Percentiles rank a stretch among this genome's conserved stretches.
phyloP scores from a whole-genome alignment of 2,329 filamentous ascomycete species.

The Clarireedia monteithiana region DNA sequence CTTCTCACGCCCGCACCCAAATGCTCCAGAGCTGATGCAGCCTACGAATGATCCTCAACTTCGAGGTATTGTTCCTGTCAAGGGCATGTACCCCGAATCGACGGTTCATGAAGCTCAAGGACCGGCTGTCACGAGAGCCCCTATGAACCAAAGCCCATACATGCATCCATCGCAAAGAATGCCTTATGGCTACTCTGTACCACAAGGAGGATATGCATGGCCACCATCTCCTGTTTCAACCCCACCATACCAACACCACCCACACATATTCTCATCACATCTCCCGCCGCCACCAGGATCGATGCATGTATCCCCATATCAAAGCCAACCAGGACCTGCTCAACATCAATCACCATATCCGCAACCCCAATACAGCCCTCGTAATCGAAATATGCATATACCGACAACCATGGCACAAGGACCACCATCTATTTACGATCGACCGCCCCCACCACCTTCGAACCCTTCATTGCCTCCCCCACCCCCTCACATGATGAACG shows the following conservation, averaged over 20 bases:
- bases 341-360: constrained; percentile 27
- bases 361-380: constrained; percentile 22
- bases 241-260: constrained; percentile 40
- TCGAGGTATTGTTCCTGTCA: constrained; percentile 75
- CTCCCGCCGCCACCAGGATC: constrained; percentile 32
- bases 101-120: constrained; percentile 81
- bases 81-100: constrained; percentile 96
- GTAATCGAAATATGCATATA: constrained; percentile 16
- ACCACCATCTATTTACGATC: constrained; percentile 26
- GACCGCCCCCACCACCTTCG: constrained; percentile 29
- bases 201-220: constrained; percentile 41
- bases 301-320: constrained; percentile 25
- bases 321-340: constrained; percentile 24
- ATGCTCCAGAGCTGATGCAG: constrained; percentile 65
- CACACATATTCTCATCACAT: constrained; percentile 29
- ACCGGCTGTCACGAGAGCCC: constrained; percentile 72
- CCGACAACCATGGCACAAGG: constrained; percentile 13
- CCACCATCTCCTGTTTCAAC: constrained; percentile 49
- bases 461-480: constrained; percentile 29
- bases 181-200: constrained; percentile 31
- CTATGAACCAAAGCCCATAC: constrained; percentile 47
- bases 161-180: constrained; percentile 31
- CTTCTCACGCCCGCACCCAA: constrained; percentile 73
- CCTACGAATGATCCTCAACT: constrained; percentile 75
- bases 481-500: constrained; percentile 18